A percentile compares a stretch with the other conserved stretches of the same genome.
Evolutionary conservation across 768 basidiomycete species (phyloP).

Genomic region (Hydnum rufescens): DNA sequence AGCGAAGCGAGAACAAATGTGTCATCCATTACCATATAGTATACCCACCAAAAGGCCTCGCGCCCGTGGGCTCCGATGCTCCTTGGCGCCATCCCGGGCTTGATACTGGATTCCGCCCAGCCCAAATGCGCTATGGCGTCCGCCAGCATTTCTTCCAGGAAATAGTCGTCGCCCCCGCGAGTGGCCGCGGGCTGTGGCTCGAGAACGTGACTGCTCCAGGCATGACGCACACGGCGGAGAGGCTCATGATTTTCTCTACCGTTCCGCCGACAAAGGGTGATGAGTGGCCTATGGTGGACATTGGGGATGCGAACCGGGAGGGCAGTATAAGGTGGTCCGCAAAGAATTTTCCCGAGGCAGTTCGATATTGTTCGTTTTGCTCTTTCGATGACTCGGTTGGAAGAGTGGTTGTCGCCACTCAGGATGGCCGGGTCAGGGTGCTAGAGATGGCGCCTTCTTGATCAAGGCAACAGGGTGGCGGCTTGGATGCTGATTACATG

Average conservation of each 20-base stretch:
- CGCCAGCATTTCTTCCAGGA: neutral
- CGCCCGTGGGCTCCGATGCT: neutral
- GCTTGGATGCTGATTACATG: no score
- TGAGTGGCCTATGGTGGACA: neutral
- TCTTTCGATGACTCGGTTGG: neutral
- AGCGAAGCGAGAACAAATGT: neutral
- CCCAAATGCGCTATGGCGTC: neutral
- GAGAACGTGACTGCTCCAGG: neutral
- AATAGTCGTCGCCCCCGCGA: neutral
- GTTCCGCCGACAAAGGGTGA: neutral
- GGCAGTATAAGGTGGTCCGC: neutral
- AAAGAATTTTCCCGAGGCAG: neutral
- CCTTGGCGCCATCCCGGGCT: neutral
- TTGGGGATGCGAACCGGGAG: neutral
- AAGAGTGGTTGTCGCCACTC: neutral
- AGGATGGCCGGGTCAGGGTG: neutral
- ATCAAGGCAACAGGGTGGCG: no score
- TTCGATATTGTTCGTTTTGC: neutral
- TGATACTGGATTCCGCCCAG: neutral
- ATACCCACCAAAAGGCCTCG: neutral
- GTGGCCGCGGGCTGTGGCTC: neutral
- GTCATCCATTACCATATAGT: neutral
- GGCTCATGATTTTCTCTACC: neutral
- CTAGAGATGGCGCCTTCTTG: neutral
- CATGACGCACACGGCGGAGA: neutral